Percentiles rank a stretch among this genome's conserved stretches.
phyloP scores from a whole-genome alignment of 208 protist genomes.

The Trypanosoma platydactyli region DNA sequence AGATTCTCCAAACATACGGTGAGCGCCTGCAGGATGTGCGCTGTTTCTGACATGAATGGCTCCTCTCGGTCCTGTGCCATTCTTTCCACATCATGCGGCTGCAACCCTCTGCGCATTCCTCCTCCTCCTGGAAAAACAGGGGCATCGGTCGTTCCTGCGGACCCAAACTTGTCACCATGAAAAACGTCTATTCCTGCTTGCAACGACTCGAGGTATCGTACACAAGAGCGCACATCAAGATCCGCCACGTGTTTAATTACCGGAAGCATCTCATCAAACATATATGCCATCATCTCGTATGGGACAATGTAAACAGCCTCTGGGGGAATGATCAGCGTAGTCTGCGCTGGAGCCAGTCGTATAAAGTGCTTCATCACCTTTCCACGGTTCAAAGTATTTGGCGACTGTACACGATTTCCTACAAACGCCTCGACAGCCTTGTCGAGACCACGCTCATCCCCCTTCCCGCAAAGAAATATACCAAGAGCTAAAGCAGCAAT shows the following conservation, averaged over 20 bases:
- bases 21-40: conserved; percentile 70
- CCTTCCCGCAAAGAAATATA: conserved; percentile 61
- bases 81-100: conserved; percentile 7
- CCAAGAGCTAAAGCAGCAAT: conserved; percentile 65
- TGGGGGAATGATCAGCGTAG: conserved; percentile 54
- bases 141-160: neutral
- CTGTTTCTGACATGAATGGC: conserved; percentile 75
- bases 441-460: conserved; percentile 67
- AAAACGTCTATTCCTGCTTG: conserved; percentile 27
- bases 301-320: conserved; percentile 69
- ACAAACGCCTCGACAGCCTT: conserved; percentile 77
- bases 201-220: conserved; percentile 58
- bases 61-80: conserved; percentile 28
- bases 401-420: conserved; percentile 43
- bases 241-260: conserved; percentile 66
- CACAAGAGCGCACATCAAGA: conserved; percentile 68
- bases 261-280: conserved; percentile 87
- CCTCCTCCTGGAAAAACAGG: too few relatives aligned
- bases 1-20: conserved; percentile 73
- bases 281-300: conserved; percentile 76
- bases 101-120: conserved; percentile 7
- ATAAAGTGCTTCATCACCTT: conserved; percentile 81
- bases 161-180: conserved; percentile 10
- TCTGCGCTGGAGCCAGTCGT: conserved; percentile 58
- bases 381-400: conserved; percentile 38